Base-by-base conservation (phyloP, 2,329 filamentous ascomycete species). In the Massarina eburnea region DNA sequence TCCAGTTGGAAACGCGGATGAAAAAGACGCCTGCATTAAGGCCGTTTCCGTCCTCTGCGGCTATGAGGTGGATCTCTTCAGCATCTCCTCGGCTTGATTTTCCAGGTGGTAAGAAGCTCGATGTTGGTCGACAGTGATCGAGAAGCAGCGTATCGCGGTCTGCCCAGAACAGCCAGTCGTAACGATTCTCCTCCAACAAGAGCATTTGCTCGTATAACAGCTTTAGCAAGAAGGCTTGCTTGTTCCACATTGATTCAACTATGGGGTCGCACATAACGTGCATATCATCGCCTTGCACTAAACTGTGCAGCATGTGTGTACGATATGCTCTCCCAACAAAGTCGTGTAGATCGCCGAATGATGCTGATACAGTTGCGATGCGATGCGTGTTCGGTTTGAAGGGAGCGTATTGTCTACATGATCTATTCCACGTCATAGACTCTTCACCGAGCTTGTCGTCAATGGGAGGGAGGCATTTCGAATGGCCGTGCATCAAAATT, bases 101-200 rank as follows among this genome's bases (percentile, higher is more conserved):
- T 41, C 49, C 39, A 5, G 51, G 50, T 2, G 71, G 73, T 4
- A 74, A 54, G 47, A 74, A 75, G 2, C 61, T 64, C 17, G 71
- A 65, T 32, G 73, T 61, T 0, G 71, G 71, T 5, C 73, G 62
- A 45, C 71, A 62, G 3, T 72, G 71, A 36, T 75, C 73, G 22
- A 75, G 57, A n/a, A 75, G 64, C 5, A 74, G 60, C 1, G 71
- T 73, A 47, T 75, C 73, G n/a, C 69, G 69, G 41, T 75, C 73
- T 1, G 71, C 65, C 71, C 73, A 75, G 51, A 74, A 60, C 5
- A 75, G 57, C 72, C 72, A 75, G 41, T 74, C 67, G 10, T 74
- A 54, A 5, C 72, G 59, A 41, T 73, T 62, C 18, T 55, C 59
- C 10, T 64, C 60, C 0, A 71, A 69, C 48, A 73, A 72, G 8